Base-by-base conservation (phyloP, 257 asterid genomes). In the Eucommia ulmoides region DNA sequence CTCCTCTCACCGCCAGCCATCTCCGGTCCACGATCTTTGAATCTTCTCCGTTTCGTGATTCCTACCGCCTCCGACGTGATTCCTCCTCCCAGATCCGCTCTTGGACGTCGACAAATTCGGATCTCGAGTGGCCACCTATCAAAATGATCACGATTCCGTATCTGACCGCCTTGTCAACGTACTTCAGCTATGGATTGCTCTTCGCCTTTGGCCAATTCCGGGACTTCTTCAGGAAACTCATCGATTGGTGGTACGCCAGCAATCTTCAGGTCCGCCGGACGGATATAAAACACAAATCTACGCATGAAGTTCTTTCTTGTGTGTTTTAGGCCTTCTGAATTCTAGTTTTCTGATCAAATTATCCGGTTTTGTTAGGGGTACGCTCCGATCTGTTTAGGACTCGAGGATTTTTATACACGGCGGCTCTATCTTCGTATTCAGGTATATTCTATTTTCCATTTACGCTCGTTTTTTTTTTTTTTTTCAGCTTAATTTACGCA, bases 371-470 rank as follows among this genome's bases (percentile, higher is more conserved):
- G 68, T 41, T 63, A 91, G 95, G 99, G 99, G 45, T 91, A 86
- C 59, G 97, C 99, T 51, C 97, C 99, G 76, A 91, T 86, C 84
- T 86, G 94, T 68, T 72, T 91, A 77, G 99, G 99, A 46, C 82
- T 86, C 64, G 99, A 91, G 79, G 99, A 91, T 76, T 86, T 86
- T 84, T 91, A 91, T 52, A 65, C 71, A 60, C 93, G 99, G 42
- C 70, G 99, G 49, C 65, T 91, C 75, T 86, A 86, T 76, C 77
- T 70, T 51, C 79, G 97, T 25, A 77, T 86, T 70, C 99, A 86
- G 99, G 97, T 89, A 57, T 50, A 12, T n/a, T n/a, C n/a, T n/a
- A n/a, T n/a, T n/a, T n/a, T n/a, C n/a, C n/a, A n/a, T n/a, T n/a
- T n/a, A n/a, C n/a, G n/a, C n/a, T n/a, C n/a, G n/a, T n/a, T n/a